These are phyloP conservation scores for Wickerhamomyces sp. DNA, from an alignment of 1,139 yeast species.

Conservation along the genomic window DNA sequence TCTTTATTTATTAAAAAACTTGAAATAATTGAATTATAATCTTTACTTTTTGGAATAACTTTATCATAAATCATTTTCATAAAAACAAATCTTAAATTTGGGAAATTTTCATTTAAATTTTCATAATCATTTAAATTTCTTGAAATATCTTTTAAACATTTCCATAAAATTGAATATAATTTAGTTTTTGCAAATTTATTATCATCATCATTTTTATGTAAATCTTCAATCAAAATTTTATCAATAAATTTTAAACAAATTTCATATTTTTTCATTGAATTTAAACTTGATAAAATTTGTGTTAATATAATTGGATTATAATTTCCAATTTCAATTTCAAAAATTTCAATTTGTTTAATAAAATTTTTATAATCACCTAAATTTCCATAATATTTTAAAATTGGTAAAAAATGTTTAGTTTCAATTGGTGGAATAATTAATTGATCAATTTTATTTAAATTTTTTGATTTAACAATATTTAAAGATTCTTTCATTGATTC, in stretches of 20 bases:
- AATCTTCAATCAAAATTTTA: conserved; percentile 11
- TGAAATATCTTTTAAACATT: conserved; percentile 7
- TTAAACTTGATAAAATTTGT: conserved; percentile 15
- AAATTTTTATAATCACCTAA: conserved; percentile 5
- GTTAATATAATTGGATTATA: conserved; percentile 17
- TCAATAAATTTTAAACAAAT: conserved; percentile 7
- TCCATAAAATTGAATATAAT: conserved; percentile 20
- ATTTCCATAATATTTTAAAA: conserved; percentile 14
- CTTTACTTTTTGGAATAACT: conserved; percentile 16
- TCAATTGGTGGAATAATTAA: conserved; percentile 17
- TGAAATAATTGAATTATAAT: conserved; percentile 15
- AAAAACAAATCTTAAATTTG: conserved; percentile 18
- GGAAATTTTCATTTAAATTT: not conserved
- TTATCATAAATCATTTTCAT: conserved; percentile 21
- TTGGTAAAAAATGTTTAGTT: conserved; percentile 19
- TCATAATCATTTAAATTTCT: not conserved
- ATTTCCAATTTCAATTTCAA: conserved; percentile 1
- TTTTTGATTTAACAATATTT: not conserved
- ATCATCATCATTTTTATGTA: conserved; percentile 10
- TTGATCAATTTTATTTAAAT: conserved; percentile 1
- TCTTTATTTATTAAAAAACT: conserved; percentile 4
- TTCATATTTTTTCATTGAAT: conserved; percentile 3
- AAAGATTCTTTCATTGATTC: conserved; percentile 12
- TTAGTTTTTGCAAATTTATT: conserved; percentile 1
- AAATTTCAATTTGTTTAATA: conserved; percentile 6